A percentile compares a stretch with the other conserved stretches of the same genome.
phyloP scores from a whole-genome alignment of 148 eudicot genomes.

The Rheum nobile region DNA sequence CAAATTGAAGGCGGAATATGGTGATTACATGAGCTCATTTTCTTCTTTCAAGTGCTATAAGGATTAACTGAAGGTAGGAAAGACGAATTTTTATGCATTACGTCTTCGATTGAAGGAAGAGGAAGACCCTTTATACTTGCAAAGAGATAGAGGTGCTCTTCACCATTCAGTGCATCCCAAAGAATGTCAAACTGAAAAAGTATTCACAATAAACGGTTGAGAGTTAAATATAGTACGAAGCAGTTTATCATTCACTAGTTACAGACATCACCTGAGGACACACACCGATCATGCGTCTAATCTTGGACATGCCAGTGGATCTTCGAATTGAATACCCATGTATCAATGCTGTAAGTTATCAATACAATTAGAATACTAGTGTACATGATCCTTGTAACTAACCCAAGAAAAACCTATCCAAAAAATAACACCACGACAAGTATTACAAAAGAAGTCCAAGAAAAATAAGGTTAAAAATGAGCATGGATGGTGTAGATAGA shows the following conservation, averaged over 20 bases:
- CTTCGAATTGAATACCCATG: conserved; percentile 65
- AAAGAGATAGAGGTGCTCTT: conserved; percentile 73
- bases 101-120: conserved; percentile 43
- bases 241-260: too few species aligned
- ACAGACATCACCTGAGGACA: conserved; percentile 99
- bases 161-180: conserved; percentile 69
- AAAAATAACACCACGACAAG: too few species aligned
- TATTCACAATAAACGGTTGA: too few species aligned
- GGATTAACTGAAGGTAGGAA: background rate
- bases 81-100: background rate
- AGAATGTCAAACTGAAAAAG: conserved; percentile 67
- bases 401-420: too few species aligned
- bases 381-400: too few species aligned
- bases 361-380: too few species aligned
- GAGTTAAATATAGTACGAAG: too few species aligned
- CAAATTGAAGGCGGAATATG: background rate
- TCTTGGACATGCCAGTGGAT: conserved; percentile 64
- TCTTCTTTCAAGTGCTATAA: background rate
- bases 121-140: conserved; percentile 71
- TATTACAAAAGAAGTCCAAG: too few species aligned
- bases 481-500: too few species aligned
- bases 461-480: too few species aligned
- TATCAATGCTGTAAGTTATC: conserved; percentile 53
- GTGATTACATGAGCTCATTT: background rate
- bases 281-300: conserved; percentile 64